Evolutionary conservation across 768 basidiomycete species (phyloP).

Genomic region (Trametes coccinea): DNA sequence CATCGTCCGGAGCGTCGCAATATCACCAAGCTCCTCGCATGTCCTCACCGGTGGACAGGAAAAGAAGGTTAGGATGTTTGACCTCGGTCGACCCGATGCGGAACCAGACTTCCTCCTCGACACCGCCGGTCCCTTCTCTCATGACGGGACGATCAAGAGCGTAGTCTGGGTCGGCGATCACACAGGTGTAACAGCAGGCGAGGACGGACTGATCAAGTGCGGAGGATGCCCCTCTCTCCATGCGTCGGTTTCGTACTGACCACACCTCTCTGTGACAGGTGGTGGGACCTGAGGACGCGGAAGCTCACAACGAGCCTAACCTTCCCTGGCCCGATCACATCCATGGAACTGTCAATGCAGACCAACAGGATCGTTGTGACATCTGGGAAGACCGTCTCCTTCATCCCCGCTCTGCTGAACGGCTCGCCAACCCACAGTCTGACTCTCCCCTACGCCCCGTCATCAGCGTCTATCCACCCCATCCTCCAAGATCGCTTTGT

Average conservation of each 20-base stretch:
- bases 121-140: conserved; percentile 56
- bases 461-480: conserved; percentile 95
- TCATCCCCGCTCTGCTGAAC: conserved; percentile 75
- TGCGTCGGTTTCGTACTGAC: background rate
- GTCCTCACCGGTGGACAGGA: conserved; percentile 94
- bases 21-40: conserved; percentile 68
- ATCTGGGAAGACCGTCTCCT: conserved; percentile 89
- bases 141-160: conserved; percentile 89
- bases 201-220: conserved; percentile 90
- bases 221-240: conserved; percentile 18
- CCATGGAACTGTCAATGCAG: conserved; percentile 86
- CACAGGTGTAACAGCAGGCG: conserved; percentile 86
- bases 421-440: conserved; percentile 71
- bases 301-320: conserved; percentile 67
- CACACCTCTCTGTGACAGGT: conserved; percentile 49
- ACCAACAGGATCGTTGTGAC: conserved; percentile 88
- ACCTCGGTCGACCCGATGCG: conserved; percentile 82
- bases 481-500: conserved; percentile 87
- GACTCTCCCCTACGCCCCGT: conserved; percentile 81
- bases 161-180: conserved; percentile 92
- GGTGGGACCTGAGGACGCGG: conserved; percentile 93
- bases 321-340: conserved; percentile 81
- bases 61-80: conserved; percentile 95
- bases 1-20: conserved; percentile 93
- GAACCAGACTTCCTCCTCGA: conserved; percentile 81